Evolutionary conservation across 2,329 filamentous ascomycete species (phyloP).

Genomic region (Beauveria sp.): DNA sequence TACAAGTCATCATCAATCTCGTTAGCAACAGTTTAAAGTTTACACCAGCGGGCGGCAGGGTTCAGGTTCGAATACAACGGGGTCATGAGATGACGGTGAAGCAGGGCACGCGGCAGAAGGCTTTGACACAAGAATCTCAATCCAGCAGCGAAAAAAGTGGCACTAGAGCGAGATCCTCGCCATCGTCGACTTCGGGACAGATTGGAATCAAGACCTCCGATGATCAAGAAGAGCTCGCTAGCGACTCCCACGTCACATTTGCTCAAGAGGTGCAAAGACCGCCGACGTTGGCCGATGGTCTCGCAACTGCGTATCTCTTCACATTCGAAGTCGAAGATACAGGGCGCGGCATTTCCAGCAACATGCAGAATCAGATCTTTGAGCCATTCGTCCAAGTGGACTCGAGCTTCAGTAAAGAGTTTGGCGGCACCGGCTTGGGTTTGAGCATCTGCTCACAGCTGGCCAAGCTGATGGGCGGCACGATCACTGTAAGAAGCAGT

Average conservation of each 20-base stretch:
- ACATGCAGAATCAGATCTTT: constrained; percentile 77
- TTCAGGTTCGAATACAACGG: constrained; percentile 70
- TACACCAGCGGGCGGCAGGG: constrained; percentile 67
- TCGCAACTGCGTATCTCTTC: constrained; percentile 62
- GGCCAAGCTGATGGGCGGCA: constrained; percentile 74
- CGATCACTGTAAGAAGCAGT: constrained; percentile 62
- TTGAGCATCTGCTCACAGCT: constrained; percentile 86
- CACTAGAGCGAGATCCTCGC: background rate
- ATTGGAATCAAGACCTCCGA: no score
- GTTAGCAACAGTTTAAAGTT: constrained; percentile 92
- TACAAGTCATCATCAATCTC: constrained; percentile 90
- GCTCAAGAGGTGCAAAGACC: background rate
- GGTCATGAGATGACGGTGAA: constrained; percentile 42
- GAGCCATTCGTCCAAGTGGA: constrained; percentile 96
- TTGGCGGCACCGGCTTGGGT: constrained; percentile 79
- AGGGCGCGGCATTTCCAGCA: constrained; percentile 73
- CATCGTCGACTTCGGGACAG: no score
- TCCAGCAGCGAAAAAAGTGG: background rate
- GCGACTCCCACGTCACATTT: background rate
- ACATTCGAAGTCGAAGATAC: constrained; percentile 87
- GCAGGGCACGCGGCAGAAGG: background rate
- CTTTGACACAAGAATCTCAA: background rate
- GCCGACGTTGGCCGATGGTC: constrained; percentile 23
- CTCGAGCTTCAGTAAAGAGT: constrained; percentile 79
- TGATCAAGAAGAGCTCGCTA: background rate